phyloP scores from a whole-genome alignment of 257 asterid genomes.

The Osmanthus fragrans region DNA sequence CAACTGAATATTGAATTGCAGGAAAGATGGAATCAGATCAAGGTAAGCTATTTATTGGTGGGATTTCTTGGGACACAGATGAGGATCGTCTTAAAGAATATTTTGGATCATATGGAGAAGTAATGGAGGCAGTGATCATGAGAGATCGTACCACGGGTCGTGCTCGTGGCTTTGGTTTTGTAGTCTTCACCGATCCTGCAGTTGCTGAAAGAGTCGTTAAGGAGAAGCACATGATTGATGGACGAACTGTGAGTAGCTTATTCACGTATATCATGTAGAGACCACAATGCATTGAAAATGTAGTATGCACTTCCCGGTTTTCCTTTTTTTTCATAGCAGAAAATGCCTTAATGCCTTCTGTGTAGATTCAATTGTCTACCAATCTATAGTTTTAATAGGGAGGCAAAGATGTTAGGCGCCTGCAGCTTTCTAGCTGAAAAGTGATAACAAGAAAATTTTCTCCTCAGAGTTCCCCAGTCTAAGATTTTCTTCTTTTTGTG shows the following conservation, averaged over 20 bases:
- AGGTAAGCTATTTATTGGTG: slow-evolving; percentile 34
- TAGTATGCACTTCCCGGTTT: not conserved
- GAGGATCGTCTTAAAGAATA: slow-evolving; percentile 27
- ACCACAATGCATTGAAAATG: slow-evolving; percentile 11
- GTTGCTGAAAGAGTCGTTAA: slow-evolving; percentile 29
- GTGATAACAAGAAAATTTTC: not conserved
- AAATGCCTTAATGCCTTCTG: slow-evolving; percentile 4
- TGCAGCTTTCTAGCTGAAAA: slow-evolving; percentile 1
- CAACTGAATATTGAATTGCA: slow-evolving; percentile 22
- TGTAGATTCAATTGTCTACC: not conserved
- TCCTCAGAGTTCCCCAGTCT: slow-evolving; percentile 7
- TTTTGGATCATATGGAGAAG: slow-evolving; percentile 26
- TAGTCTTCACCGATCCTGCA: slow-evolving; percentile 25
- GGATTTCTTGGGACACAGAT: slow-evolving; percentile 30
- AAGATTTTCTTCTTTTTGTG: not conserved
- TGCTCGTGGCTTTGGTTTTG: slow-evolving; percentile 33
- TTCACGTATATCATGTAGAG: not conserved
- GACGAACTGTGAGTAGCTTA: slow-evolving; percentile 23
- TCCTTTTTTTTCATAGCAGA: not conserved
- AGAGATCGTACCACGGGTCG: slow-evolving; percentile 28
- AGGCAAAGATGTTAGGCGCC: not conserved
- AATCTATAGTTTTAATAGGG: not conserved
- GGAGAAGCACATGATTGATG: slow-evolving; percentile 30
- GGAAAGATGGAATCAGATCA: slow-evolving; percentile 57
- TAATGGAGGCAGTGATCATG: slow-evolving; percentile 29